Base-by-base conservation (phyloP, 192 early-diverging fungal species). In the Spizellomyces punctatus region DNA sequence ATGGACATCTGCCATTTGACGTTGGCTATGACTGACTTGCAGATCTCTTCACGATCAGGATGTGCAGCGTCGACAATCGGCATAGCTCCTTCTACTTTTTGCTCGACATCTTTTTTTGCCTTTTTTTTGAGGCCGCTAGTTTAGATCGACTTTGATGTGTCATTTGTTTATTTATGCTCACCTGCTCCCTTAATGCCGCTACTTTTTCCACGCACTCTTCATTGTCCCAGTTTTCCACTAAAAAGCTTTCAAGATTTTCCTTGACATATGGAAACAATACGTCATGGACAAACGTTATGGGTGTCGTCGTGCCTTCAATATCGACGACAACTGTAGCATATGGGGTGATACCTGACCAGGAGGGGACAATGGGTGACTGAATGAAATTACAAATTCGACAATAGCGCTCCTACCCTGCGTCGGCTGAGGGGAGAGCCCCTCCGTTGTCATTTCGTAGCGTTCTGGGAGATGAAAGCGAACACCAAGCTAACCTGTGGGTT, bases 231-330 rank as follows among this genome's bases (percentile, higher is more conserved):
- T 80, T 72, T 2, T 74, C 62, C 21, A 83, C 75, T n/a, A 99
- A 72, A 64, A 96, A 99, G 43, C 78, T 67, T 7, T 75, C 27
- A 6, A 93, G 69, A 49, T 89, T 83, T 43, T 79, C 72, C 36
- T 76, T 76, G 46, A 95, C 90, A 76, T 95, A 96, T 14, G 97
- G 95, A 66, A 99, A 99, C 70, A 99, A 78, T 10, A 85, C 85
- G 57, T 96, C 93, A 78, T 95, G 94, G 19, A 99, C 96, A 86
- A 98, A 99, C 22, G 94, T 77, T 49, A 99, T 96, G 16, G 96
- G 94, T 2, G 95, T 96, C 6, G 94, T 98, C 2, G 97, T 99
- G 16, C 97, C 95, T 74, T 96, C 95, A 71, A 96, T 92, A 73
- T 96, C 95, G n/a, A 93, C 79, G 58, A 96, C 66, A 42, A 91